Evolutionary conservation across 345 rosid species (phyloP).

Genomic region (Alliaria petiolata): DNA sequence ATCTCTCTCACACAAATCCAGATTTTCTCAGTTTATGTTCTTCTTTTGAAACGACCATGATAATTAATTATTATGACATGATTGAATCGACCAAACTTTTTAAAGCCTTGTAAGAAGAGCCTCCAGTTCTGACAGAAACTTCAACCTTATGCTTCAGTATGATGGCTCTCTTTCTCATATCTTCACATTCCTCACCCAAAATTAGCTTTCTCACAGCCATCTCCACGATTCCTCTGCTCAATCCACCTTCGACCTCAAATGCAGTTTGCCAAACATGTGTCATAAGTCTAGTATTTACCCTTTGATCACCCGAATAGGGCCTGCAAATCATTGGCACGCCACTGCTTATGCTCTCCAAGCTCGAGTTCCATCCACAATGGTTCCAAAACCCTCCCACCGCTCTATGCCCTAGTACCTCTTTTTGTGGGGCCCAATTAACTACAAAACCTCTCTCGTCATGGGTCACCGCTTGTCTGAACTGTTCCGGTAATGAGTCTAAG

Average conservation of each 20-base stretch:
- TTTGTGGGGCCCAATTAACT: conserved; percentile 51
- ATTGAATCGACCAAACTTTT: conserved; percentile 27
- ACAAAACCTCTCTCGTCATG: conserved; percentile 35
- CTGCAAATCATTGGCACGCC: conserved; percentile 44
- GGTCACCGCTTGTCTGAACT: conserved; percentile 16
- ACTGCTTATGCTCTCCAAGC: conserved; percentile 19
- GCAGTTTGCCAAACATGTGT: conserved; percentile 34
- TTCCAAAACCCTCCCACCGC: conserved; percentile 43
- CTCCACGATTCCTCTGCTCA: conserved; percentile 31
- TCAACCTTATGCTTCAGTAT: conserved; percentile 23
- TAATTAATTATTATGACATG: not conserved
- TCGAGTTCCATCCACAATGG: conserved; percentile 34
- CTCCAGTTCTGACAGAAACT: conserved; percentile 5
- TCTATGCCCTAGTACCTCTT: conserved; percentile 33
- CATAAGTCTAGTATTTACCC: conserved; percentile 35
- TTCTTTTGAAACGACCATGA: too few species aligned
- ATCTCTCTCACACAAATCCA: too few species aligned
- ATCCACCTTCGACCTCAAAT: conserved; percentile 35
- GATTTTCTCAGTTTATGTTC: too few species aligned
- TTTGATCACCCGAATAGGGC: conserved; percentile 36
- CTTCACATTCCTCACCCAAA: conserved; percentile 35
- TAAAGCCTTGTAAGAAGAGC: conserved; percentile 34
- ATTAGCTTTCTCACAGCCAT: conserved; percentile 35
- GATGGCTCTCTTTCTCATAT: conserved; percentile 36
- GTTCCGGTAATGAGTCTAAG: conserved; percentile 11